phyloP scores from a whole-genome alignment of 805 yeast species.

The Yamadazyma paraphyllophila region DNA sequence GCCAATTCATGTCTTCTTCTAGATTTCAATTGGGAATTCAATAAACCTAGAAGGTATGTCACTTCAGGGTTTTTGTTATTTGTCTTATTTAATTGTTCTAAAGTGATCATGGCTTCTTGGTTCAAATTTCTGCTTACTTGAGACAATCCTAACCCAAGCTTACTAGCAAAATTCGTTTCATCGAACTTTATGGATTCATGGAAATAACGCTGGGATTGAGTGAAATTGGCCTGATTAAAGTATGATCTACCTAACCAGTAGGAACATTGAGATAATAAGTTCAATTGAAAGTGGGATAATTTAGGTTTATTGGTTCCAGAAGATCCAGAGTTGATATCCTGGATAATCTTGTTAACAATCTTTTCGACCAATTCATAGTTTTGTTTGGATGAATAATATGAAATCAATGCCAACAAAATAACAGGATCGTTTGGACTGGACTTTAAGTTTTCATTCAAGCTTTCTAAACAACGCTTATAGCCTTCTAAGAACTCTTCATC shows the following conservation, averaged over 20 bases:
- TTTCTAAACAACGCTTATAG: slow-evolving; percentile 59
- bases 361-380: slow-evolving; percentile 56
- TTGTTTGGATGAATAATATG: slow-evolving; percentile 69
- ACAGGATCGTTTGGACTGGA: slow-evolving; percentile 53
- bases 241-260: slow-evolving; percentile 87
- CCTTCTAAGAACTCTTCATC: slow-evolving; percentile 59
- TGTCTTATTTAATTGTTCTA: slow-evolving; percentile 67
- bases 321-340: slow-evolving; percentile 17
- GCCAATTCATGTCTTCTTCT: slow-evolving; percentile 51
- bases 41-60: slow-evolving; percentile 69
- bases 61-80: slow-evolving; percentile 73
- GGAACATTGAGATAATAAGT: slow-evolving; percentile 34
- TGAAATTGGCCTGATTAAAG: slow-evolving; percentile 57
- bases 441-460: slow-evolving; percentile 37
- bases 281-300: slow-evolving; percentile 28
- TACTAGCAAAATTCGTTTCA: slow-evolving; percentile 65
- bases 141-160: slow-evolving; percentile 83
- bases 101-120: slow-evolving; percentile 83
- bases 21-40: slow-evolving; percentile 55
- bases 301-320: slow-evolving; percentile 15
- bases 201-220: slow-evolving; percentile 70
- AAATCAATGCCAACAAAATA: slow-evolving; percentile 62
- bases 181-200: slow-evolving; percentile 67
- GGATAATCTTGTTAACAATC: slow-evolving; percentile 51
- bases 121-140: slow-evolving; percentile 69